Percentiles rank a stretch among this genome's conserved stretches.
Conservation (phyloP, 2,329 filamentous ascomycete genomes). For the Neopestalotiopsis sp. region DNA sequence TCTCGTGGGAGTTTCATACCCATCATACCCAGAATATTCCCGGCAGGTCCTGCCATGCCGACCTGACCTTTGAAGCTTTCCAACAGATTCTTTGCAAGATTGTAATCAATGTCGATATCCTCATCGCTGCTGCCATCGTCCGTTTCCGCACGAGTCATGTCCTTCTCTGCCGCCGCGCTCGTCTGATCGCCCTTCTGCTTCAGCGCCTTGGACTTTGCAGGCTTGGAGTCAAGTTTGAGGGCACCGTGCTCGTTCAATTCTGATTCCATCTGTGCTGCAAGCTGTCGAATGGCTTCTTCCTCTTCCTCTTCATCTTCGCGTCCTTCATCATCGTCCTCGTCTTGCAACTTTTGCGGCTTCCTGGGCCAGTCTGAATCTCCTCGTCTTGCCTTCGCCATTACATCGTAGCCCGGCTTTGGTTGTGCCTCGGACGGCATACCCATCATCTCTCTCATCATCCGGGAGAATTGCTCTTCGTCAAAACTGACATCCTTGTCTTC, state of each 20-base stretch:
- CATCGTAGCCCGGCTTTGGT: not conserved
- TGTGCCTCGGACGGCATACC: slow-evolving; percentile 55
- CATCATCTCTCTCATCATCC: slow-evolving; percentile 94
- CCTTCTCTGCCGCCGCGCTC: slow-evolving; percentile 27
- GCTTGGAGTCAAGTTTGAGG: slow-evolving; percentile 56
- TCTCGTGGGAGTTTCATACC: slow-evolving; percentile 82
- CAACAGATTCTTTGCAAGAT: slow-evolving; percentile 86
- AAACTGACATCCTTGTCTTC: slow-evolving; percentile 81
- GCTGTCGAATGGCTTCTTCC: slow-evolving; percentile 63
- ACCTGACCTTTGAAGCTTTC: slow-evolving; percentile 92
- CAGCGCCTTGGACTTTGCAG: slow-evolving; percentile 37
- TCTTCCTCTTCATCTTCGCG: slow-evolving; percentile 45
- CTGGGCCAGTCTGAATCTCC: slow-evolving; percentile 31
- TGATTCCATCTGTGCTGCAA: slow-evolving; percentile 73
- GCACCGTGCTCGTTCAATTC: slow-evolving; percentile 75
- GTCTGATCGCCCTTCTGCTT: slow-evolving; percentile 31
- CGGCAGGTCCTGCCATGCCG: slow-evolving; percentile 83
- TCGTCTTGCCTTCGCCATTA: slow-evolving; percentile 20
- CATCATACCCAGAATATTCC: slow-evolving; percentile 88
- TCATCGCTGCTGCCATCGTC: slow-evolving; percentile 59
- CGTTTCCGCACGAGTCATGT: slow-evolving; percentile 25
- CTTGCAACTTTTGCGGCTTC: slow-evolving; percentile 44
- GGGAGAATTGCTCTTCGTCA: slow-evolving; percentile 82
- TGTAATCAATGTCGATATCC: slow-evolving; percentile 81
- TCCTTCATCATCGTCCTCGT: slow-evolving; percentile 33